Percentiles rank a stretch among this genome's conserved stretches.
phyloP scores from a whole-genome alignment of 768 basidiomycete species.

The Hygrophorus russula region DNA sequence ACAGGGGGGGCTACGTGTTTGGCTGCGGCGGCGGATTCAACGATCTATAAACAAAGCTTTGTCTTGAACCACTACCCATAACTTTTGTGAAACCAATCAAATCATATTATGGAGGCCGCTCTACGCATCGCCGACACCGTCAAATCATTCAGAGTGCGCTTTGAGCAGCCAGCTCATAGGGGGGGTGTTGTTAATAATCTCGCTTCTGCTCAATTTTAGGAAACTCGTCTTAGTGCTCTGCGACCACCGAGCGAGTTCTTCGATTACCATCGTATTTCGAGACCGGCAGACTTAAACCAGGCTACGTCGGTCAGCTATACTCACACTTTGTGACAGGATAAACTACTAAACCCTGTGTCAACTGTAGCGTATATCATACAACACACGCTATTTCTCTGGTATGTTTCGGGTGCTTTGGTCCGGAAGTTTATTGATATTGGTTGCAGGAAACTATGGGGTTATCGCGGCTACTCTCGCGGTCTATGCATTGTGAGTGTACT shows the following conservation, averaged over 20 bases:
- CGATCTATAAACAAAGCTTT: background rate
- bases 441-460: slow-evolving; percentile 77
- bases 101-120: slow-evolving; percentile 46
- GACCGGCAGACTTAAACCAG: slow-evolving; percentile 71
- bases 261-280: slow-evolving; percentile 73
- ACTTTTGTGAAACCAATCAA: slow-evolving; percentile 6
- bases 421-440: background rate
- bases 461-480: slow-evolving; percentile 70
- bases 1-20: background rate
- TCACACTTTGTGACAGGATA: background rate
- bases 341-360: background rate
- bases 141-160: slow-evolving; percentile 58
- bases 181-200: background rate
- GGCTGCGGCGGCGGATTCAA: slow-evolving; percentile 9
- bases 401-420: slow-evolving; percentile 3
- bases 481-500: slow-evolving; percentile 59
- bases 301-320: slow-evolving; percentile 55
- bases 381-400: slow-evolving; percentile 86
- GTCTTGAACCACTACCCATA: slow-evolving; percentile 7
- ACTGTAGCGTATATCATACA: slow-evolving; percentile 80
- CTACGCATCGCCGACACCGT: slow-evolving; percentile 58
- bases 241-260: slow-evolving; percentile 73
- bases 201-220: slow-evolving; percentile 30
- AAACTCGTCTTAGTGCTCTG: slow-evolving; percentile 67
- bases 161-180: background rate